These are phyloP conservation scores for Agaricus blazei DNA, from an alignment of 768 basidiomycete genomes.

Conservation along the genomic window DNA sequence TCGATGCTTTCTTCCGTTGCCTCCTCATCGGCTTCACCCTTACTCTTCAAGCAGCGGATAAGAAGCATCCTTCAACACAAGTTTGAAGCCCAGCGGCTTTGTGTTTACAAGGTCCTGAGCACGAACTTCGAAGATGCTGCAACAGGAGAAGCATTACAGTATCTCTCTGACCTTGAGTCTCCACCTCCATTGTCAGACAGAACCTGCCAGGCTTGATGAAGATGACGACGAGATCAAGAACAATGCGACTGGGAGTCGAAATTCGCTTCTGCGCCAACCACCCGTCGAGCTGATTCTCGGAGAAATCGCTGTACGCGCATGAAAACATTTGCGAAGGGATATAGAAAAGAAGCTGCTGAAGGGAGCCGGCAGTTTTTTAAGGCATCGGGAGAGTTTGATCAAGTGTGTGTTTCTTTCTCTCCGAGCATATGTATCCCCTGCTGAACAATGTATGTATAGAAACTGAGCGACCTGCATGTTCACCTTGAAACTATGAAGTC, in stretches of 20 bases:
- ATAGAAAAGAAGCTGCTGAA: constrained; percentile 80
- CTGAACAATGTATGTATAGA: constrained; percentile 43
- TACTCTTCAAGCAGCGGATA: constrained; percentile 6
- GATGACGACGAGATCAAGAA: constrained; percentile 32
- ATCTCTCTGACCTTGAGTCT: constrained; percentile 76
- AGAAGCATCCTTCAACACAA: constrained; percentile 20
- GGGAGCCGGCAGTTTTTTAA: constrained; percentile 80
- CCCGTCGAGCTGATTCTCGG: constrained; percentile 37
- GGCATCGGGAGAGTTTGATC: constrained; percentile 85
- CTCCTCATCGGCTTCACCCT: not conserved
- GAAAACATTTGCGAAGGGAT: constrained; percentile 79
- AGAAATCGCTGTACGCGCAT: constrained; percentile 66
- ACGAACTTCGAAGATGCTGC: constrained; percentile 74
- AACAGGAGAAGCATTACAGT: constrained; percentile 75
- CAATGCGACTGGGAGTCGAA: constrained; percentile 5
- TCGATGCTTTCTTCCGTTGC: constrained; percentile 7
- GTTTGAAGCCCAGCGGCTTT: constrained; percentile 73
- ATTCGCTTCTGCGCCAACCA: constrained; percentile 7
- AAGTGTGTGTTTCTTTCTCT: constrained; percentile 48
- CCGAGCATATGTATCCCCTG: not conserved
- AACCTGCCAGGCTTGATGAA: constrained; percentile 20
- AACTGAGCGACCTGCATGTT: constrained; percentile 72
- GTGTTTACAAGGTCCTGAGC: constrained; percentile 82
- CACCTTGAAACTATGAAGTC: constrained; percentile 77
- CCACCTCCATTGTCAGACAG: constrained; percentile 22